Base-by-base conservation (phyloP, 495 filamentous ascomycete genomes). In the Talaromyces thailandensis region DNA sequence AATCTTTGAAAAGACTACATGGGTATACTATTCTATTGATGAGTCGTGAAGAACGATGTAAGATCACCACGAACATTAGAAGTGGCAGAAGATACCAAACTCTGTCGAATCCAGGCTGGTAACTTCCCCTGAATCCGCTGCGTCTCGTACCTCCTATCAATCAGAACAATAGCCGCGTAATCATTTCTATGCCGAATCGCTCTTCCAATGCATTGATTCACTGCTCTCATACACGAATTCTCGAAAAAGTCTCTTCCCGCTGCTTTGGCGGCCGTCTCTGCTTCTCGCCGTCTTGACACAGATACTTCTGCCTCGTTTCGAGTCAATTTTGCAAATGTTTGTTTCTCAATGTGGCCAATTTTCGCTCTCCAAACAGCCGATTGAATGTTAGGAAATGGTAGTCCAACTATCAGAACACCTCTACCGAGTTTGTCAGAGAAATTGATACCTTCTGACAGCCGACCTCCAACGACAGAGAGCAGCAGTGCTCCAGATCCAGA, bases 371-470 rank as follows among this genome's bases (percentile, higher is more conserved):
- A 98, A 66, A 96, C 89, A 12, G 92, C 86, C 9, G 88, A 91
- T 68, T 89, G 83, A 60, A 90, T 88, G 67, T 98, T 98, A 4
- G 94, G 93, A 70, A 94, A 98, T 1, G 94, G 94, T 0, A 98
- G 78, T 2, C 94, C 94, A 50, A 98, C 84, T 52, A 98, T 88
- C 6, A 96, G 71, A 40, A 98, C 91, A 53, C 89, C 92, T 43
- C 94, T 85, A 4, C 94, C 94, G 11, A 98, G 84, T 14, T 82
- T 81, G 70, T 98, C 94, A 14, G 92, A 92, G 79, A 98, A 98
- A 73, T 98, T 98, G 77, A 98, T 98, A 61, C 94, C 94, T 75
- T 98, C 94, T 59, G 89, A 93, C 74, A 98, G 83, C 65, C 92
- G 94, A 31, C 94, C 94, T 43, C 94, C 93, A 3, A 98, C 87